Base-by-base conservation (phyloP, 306 rosid genomes). In the Nissolia schottii region DNA sequence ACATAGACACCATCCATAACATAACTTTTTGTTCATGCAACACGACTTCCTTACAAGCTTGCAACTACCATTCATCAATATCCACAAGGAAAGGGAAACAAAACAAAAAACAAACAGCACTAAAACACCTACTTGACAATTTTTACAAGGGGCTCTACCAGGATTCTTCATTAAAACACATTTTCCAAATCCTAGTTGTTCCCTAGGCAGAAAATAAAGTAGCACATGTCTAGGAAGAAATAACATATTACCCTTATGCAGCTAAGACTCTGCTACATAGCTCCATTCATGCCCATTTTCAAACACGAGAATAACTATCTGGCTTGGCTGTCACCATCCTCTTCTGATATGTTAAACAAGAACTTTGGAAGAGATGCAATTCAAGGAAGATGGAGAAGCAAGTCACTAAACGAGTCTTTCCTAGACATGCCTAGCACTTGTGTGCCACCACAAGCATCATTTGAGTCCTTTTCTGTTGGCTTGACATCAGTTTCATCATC, bases 351-450 rank as follows among this genome's bases (percentile, higher is more conserved):
- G 81, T 89, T 74, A 64, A 87, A 89, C 84, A 89, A 57, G 78
- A 92, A 86, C 83, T 85, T 89, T 0, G 96, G 90, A 16, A 92
- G 87, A 2, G 96, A 92, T 1, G 93, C 67, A 13, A 92, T 87
- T 27, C 92, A 80, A 54, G 97, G 97, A 48, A 92, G 91, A 70
- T 87, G 93, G 61, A 85, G 85, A 59, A 89, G 82, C 70, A 92
- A 68, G 2, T 89, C 96, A 55, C 89, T 87, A 2, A 92, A 92
- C 0, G 96, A 92, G 59, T 92, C 97, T 72, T 85, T 92, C 85
- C 93, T 87, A 1, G 96, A 84, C 96, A 92, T 87, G 7, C 79
- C 87, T 0, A 66, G n/a, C n/a, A n/a, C 80, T 69, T 81, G 89
- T 80, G 70, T 87, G 61, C 84, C 76, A 28, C 49, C 46, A 63